A percentile compares a stretch with the other conserved stretches of the same genome.
phyloP scores from a whole-genome alignment of 192 early-diverging fungal species.

The Entomortierella parvispora region DNA sequence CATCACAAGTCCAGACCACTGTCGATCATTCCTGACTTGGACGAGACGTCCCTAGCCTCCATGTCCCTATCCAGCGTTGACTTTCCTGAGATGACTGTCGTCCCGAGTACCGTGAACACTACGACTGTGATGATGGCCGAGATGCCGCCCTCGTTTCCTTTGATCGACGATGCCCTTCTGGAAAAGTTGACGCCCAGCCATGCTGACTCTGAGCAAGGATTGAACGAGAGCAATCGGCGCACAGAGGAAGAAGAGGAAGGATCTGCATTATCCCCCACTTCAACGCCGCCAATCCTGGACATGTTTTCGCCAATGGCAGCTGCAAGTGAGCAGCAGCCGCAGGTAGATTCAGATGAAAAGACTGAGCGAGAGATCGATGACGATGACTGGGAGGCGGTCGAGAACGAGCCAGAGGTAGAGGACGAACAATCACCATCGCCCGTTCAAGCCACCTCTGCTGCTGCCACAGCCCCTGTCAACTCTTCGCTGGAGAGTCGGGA shows the following conservation, averaged over 20 bases:
- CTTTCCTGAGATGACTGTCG: not conserved
- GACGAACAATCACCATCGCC: no score
- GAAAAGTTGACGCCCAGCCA: not conserved
- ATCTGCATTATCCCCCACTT: not conserved
- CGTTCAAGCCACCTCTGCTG: not conserved
- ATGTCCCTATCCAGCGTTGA: not conserved
- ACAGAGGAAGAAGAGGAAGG: no score
- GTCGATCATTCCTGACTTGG: conserved; percentile 34
- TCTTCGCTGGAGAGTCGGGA: no score
- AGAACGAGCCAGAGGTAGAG: no score
- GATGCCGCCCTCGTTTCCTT: not conserved
- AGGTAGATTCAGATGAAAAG: no score
- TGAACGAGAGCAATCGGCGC: no score
- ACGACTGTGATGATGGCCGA: not conserved
- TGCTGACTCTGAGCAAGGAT: not conserved
- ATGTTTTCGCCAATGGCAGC: conserved; percentile 3
- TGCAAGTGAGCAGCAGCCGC: not conserved
- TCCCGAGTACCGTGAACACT: no score
- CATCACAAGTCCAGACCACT: conserved; percentile 17
- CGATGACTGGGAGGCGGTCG: no score
- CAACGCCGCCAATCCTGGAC: not conserved
- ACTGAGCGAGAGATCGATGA: no score
- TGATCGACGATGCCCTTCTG: not conserved
- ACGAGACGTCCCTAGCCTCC: conserved; percentile 7
- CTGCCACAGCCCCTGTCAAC: no score